Conservation (phyloP, 2,329 filamentous ascomycete genomes). For the Exophiala xenobiotica region DNA sequence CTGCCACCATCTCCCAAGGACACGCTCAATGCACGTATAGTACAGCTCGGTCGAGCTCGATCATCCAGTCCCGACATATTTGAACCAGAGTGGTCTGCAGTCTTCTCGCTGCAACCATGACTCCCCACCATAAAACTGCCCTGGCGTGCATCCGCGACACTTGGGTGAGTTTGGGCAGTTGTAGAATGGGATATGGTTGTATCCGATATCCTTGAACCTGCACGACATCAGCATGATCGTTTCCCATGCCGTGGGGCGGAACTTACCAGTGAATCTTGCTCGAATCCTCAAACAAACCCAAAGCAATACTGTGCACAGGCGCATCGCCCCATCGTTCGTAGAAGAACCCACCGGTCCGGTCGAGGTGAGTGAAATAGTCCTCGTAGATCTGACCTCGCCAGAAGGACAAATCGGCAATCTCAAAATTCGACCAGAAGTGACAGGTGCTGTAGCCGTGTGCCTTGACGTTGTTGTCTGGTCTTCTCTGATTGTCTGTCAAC, state of each 20-base stretch:
- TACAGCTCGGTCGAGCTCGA: background rate
- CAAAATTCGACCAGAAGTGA: conserved; percentile 99
- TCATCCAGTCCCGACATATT: conserved; percentile 80
- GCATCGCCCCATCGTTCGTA: conserved; percentile 99
- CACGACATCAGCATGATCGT: background rate
- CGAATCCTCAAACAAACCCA: conserved; percentile 88
- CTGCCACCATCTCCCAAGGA: no score
- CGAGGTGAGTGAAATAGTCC: conserved; percentile 93
- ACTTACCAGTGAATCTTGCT: conserved; percentile 88
- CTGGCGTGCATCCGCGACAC: conserved; percentile 82
- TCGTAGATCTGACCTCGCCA: conserved; percentile 89
- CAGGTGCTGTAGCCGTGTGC: conserved; percentile 96
- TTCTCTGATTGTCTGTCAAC: conserved; percentile 73
- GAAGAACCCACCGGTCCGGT: conserved; percentile 93
- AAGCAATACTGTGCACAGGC: conserved; percentile 89
- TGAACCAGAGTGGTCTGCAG: conserved; percentile 96
- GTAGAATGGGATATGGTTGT: conserved; percentile 97
- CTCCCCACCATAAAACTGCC: conserved; percentile 85
- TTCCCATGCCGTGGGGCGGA: background rate
- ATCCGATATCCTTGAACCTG: conserved; percentile 99
- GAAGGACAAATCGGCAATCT: conserved; percentile 89
- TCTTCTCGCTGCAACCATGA: conserved; percentile 84
- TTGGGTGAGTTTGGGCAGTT: conserved; percentile 98
- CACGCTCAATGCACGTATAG: background rate
- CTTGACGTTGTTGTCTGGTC: conserved; percentile 75